These are phyloP conservation scores for Epichloe aotearoae DNA, from an alignment of 2,329 filamentous ascomycete species.

Conservation along the genomic window DNA sequence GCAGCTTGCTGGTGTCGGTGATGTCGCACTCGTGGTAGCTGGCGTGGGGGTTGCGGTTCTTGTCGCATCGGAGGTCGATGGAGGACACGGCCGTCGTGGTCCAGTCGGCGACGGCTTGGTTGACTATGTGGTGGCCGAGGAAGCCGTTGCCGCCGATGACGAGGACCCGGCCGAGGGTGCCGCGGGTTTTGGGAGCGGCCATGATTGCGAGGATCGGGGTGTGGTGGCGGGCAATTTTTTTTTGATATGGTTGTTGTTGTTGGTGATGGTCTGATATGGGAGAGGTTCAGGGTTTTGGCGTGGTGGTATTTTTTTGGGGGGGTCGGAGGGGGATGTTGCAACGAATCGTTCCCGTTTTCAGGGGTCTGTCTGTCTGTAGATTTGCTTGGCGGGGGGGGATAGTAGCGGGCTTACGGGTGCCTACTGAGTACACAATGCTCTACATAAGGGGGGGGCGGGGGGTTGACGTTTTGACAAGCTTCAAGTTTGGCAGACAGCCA, in stretches of 20 bases:
- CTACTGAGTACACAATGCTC: too few species aligned
- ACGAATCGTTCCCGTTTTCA: too few species aligned
- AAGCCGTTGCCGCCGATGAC: slow-evolving; percentile 78
- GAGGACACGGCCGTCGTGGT: slow-evolving; percentile 46
- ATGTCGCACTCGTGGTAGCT: slow-evolving; percentile 68
- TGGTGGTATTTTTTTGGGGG: too few species aligned
- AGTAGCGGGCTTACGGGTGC: too few species aligned
- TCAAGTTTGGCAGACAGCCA: background rate
- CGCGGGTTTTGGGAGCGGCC: slow-evolving; percentile 14
- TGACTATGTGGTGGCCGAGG: slow-evolving; percentile 70
- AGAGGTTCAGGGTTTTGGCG: too few species aligned
- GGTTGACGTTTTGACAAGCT: too few species aligned
- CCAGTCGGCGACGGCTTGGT: slow-evolving; percentile 48
- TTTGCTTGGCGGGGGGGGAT: background rate
- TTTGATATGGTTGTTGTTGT: too few species aligned
- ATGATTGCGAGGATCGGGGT: background rate
- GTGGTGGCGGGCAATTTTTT: too few species aligned
- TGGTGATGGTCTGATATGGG: too few species aligned
- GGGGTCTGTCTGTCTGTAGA: too few species aligned
- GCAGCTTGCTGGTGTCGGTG: slow-evolving; percentile 49
- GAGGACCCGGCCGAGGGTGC: slow-evolving; percentile 53
- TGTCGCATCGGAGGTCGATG: slow-evolving; percentile 56
- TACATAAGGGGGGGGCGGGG: too few species aligned
- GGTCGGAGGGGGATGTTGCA: too few species aligned
- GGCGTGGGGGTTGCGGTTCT: slow-evolving; percentile 48